Percentiles rank a stretch among this genome's conserved stretches.
phyloP scores from a whole-genome alignment of 345 rosid species.

The Rubroshorea leprosula region DNA sequence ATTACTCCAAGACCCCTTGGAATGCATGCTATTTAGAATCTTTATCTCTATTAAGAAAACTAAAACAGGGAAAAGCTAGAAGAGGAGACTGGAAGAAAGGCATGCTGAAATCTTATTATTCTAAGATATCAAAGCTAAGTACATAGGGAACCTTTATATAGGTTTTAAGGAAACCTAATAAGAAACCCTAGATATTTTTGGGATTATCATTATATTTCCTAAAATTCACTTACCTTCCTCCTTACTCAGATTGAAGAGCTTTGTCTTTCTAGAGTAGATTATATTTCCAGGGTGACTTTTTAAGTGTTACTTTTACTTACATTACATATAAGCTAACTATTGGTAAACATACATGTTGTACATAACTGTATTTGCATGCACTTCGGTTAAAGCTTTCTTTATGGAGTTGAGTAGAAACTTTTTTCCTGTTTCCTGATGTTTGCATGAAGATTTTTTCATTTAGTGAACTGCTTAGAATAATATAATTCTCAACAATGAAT shows the following conservation, averaged over 20 bases:
- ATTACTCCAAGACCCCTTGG: no score
- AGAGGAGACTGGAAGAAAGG: no score
- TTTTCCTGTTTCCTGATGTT: not conserved
- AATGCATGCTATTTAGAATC: no score
- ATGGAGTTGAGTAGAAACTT: not conserved
- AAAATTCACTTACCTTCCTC: no score
- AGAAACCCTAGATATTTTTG: no score
- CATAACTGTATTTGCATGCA: not conserved
- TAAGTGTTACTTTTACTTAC: not conserved
- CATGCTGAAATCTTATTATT: no score
- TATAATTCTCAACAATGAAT: not conserved
- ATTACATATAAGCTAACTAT: not conserved
- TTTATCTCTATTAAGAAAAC: no score
- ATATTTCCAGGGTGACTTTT: not conserved
- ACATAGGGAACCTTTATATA: no score
- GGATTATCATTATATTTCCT: no score
- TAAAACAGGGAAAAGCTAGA: no score
- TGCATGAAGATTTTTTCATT: not conserved
- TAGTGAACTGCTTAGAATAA: not conserved
- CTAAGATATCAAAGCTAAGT: no score
- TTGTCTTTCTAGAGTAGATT: not conserved
- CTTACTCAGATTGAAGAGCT: not conserved
- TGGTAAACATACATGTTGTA: not conserved
- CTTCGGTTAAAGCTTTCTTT: not conserved
- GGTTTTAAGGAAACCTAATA: no score